Base-by-base conservation (phyloP, 352 stramenopile species). In the Albugo candida region DNA sequence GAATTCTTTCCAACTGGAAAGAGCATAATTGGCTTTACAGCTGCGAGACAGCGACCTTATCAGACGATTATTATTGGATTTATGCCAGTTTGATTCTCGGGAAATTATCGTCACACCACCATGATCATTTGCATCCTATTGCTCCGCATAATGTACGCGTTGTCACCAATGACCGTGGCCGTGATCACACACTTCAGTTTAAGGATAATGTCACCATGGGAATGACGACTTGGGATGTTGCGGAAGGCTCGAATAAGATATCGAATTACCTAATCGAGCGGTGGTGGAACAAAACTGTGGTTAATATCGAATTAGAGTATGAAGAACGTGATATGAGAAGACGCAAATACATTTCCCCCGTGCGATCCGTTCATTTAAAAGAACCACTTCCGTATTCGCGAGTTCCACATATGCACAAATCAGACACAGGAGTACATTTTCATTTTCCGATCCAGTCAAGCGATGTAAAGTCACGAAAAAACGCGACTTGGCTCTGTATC, bases 51-150 rank as follows among this genome's bases (percentile, higher is more conserved):
- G 88, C 63, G 80, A 64, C 66, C 36, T 53, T 82, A 19, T 83
- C 76, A 19, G 95, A 99, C 65, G 95, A 99, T 66, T 95, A 95
- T 65, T 98, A 96, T 64, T 99, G 95, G 95, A 64, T 99, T 31
- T 97, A 97, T 59, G 91, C 84, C 10, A 94, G 84, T 31, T 66
- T 93, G 41, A 60, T 83, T 16, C 50, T 88, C 24, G 72, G 67
- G 5, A 48, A 55, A 6, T 8, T 31, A 10, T 3, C 24, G 8
- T 13, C 24, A 3, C 36, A 45, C 14, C n/a, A n/a, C 12, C 8
- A 18, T 31, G 24, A 31, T 3, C 3, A 8, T 31, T 31, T 31
- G 24, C 24, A 31, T 8, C 8, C 24, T 3, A 31, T 31, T 8
- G 24, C 3, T 8, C 24, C 3, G 3, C 24, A 31, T 36, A 59